Evolutionary conservation across 208 protist species (phyloP).

Genomic region (Giardia duodenalis): DNA sequence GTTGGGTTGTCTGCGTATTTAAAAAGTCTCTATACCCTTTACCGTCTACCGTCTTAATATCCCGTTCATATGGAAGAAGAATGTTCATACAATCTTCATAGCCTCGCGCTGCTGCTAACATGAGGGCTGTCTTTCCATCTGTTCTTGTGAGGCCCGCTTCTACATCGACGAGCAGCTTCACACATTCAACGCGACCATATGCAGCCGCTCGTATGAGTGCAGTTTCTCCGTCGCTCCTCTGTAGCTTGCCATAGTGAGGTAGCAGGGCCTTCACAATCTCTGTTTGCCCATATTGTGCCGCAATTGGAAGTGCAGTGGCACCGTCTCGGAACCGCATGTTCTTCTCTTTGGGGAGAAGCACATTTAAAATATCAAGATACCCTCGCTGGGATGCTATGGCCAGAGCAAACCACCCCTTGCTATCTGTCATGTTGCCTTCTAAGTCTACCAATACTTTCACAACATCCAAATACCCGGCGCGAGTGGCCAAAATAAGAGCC

Average conservation of each 20-base stretch:
- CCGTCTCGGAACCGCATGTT: background rate
- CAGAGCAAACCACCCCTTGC: background rate
- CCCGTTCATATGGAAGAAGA: background rate
- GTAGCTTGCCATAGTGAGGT: background rate
- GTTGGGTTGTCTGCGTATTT: no score
- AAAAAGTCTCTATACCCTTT: no score
- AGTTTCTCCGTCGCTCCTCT: background rate
- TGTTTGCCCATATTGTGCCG: background rate
- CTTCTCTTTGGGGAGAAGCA: background rate
- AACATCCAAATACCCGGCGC: background rate
- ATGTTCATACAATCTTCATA: background rate
- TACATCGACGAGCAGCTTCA: background rate
- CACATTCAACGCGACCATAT: background rate
- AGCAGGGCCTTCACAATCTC: background rate
- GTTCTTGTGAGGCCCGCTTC: background rate
- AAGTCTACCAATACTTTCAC: background rate
- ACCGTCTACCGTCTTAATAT: no score
- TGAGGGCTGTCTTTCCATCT: background rate
- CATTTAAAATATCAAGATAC: background rate
- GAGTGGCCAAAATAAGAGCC: background rate
- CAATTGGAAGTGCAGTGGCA: background rate
- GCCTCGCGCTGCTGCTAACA: background rate
- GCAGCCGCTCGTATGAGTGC: background rate
- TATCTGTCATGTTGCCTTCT: background rate
- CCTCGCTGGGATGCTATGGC: background rate